Base-by-base conservation (phyloP, 2,329 filamentous ascomycete species). In the Phyllosticta paracitricarpa region DNA sequence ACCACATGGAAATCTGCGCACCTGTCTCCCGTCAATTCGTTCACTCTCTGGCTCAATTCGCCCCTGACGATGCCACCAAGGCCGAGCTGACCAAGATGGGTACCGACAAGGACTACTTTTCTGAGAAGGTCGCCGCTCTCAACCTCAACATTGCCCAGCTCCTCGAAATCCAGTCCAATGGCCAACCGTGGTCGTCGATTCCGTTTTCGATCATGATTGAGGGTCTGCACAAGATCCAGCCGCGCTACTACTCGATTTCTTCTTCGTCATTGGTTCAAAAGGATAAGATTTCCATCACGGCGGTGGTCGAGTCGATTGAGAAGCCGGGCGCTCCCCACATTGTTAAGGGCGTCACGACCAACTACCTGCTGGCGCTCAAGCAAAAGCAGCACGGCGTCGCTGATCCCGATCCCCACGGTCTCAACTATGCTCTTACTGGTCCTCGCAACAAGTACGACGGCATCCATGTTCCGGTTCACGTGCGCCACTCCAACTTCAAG, bases 401-500 rank as follows among this genome's bases (percentile, higher is more conserved):
- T 3, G 80, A 87, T 67, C 91, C 92, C 33, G 87, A 91, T 71
- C 85, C 89, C 26, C 90, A 94, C 69, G 90, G 91, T 60, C 79
- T 93, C 63, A 91, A 87, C 61, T 99, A 97, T 75, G 83, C 91
- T 62, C 88, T 97, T 67, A 87, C 77, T 56, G 94, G 94, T 12
- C 94, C 94, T 17, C 85, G 94, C 70, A 96, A 96, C 82, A 97
- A 96, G 78, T 99, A 97, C 75, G 90, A 96, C 69, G 93, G 93
- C 64, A 87, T 97, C 63, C 92, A 95, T 71, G 88, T 97, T 25
- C 94, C 94, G 2, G 90, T 99, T 14, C 94, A 99, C 72, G 86
- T 99, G 63, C 90, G 94, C 66, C 93, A 97, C 78, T 97, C 94
- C 66, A 99, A 97, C 80, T 99, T 99, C 84, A 97, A 97, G 80